Evolutionary conservation across 108 stramenopile species (phyloP).

Genomic region (Nitzschia sp.): DNA sequence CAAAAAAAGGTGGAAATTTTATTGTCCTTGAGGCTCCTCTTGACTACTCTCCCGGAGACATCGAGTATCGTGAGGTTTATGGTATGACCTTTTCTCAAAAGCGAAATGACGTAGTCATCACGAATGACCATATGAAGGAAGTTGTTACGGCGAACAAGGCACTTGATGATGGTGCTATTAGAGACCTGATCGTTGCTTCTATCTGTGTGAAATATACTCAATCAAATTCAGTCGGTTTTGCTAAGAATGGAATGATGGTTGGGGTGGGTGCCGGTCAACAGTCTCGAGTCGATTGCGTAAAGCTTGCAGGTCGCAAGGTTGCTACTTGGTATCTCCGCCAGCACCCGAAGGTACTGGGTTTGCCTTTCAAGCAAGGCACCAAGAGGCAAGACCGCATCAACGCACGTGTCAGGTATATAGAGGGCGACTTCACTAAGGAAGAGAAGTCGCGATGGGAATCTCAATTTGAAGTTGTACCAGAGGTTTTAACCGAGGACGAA

Average conservation of each 20-base stretch:
- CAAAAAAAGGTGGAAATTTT: slow-evolving; percentile 98
- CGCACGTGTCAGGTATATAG: slow-evolving; percentile 98
- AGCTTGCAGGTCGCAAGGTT: slow-evolving; percentile 98
- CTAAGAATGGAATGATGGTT: slow-evolving; percentile 98
- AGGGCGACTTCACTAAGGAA: slow-evolving; percentile 95
- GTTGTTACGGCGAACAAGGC: slow-evolving; percentile 59
- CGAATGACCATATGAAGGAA: slow-evolving; percentile 70
- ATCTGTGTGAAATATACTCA: slow-evolving; percentile 99
- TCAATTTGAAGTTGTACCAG: slow-evolving; percentile 85
- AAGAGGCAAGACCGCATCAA: slow-evolving; percentile 99
- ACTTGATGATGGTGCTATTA: slow-evolving; percentile 85
- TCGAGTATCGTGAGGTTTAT: slow-evolving; percentile 98
- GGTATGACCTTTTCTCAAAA: slow-evolving; percentile 97
- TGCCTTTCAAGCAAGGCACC: slow-evolving; percentile 92
- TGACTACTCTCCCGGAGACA: slow-evolving; percentile 74
- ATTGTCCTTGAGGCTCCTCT: slow-evolving; percentile 93
- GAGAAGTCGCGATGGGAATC: slow-evolving; percentile 90
- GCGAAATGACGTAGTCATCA: slow-evolving; percentile 90
- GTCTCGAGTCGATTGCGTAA: slow-evolving; percentile 99
- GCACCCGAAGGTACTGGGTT: slow-evolving; percentile 94
- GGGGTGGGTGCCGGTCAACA: slow-evolving; percentile 99
- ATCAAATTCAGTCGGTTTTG: slow-evolving; percentile 95
- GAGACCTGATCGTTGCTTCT: slow-evolving; percentile 96
- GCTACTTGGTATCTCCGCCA: slow-evolving; percentile 95
- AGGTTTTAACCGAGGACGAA: slow-evolving; percentile 88